Evolutionary conservation across 352 stramenopile genomes (phyloP).

Genomic region (Pseudoperonospora humuli): DNA sequence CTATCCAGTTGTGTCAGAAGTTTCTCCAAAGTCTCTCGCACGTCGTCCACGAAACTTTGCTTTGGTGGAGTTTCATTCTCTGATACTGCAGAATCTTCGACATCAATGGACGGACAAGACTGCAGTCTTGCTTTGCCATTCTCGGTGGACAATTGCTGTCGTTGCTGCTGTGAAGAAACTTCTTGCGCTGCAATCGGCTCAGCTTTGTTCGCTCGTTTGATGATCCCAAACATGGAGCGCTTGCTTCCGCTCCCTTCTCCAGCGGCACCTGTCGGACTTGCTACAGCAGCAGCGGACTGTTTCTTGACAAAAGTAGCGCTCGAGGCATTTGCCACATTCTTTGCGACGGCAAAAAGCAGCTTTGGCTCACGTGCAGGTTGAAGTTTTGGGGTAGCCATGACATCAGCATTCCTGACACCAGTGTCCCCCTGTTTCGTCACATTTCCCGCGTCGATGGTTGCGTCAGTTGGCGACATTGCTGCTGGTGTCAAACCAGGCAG

Average conservation of each 20-base stretch:
- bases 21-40: too few species aligned
- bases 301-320: conserved; percentile 17
- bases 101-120: conserved; percentile 8
- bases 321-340: conserved; percentile 19
- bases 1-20: too few species aligned
- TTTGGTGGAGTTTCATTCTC: background rate
- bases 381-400: conserved; percentile 1
- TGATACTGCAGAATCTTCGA: background rate
- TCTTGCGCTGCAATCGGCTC: conserved; percentile 3
- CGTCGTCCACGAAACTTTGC: too few species aligned
- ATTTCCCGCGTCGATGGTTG: conserved; percentile 11
- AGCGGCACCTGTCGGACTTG: conserved; percentile 1
- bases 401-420: conserved; percentile 8
- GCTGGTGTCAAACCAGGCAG: conserved; percentile 20
- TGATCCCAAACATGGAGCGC: conserved; percentile 41
- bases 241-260: conserved; percentile 9
- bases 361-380: conserved; percentile 13
- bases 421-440: conserved; percentile 10
- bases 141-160: conserved; percentile 1
- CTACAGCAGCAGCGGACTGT: background rate
- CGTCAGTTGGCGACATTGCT: conserved; percentile 10
- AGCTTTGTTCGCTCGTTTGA: conserved; percentile 29
- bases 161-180: too few species aligned
- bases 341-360: conserved; percentile 21
- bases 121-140: background rate